Conservation (phyloP, 306 rosid genomes). For the Astragalus glycyphyllos region DNA sequence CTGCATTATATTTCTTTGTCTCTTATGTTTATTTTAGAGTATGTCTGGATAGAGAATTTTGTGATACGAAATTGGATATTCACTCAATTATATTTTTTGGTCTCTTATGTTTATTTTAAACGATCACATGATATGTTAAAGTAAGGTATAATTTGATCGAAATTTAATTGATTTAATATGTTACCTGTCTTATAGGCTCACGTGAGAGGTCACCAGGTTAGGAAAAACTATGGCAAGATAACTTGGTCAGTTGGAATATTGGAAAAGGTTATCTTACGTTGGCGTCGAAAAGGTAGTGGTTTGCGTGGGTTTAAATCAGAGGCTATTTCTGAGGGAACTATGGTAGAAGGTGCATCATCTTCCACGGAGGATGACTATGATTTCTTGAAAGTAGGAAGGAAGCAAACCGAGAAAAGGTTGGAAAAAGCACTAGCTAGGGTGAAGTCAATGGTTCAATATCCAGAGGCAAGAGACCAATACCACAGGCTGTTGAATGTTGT, state of each 20-base stretch:
- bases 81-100: no score
- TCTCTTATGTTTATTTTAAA: no score
- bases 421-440: slow-evolving; percentile 89
- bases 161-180: slow-evolving; percentile 14
- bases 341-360: slow-evolving; percentile 47
- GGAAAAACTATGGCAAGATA: slow-evolving; percentile 68
- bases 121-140: no score
- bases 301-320: slow-evolving; percentile 85
- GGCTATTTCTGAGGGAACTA: slow-evolving; percentile 48
- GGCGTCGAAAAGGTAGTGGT: slow-evolving; percentile 91
- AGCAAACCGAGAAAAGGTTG: slow-evolving; percentile 81
- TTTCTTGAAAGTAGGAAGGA: slow-evolving; percentile 77
- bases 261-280: slow-evolving; percentile 82
- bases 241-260: slow-evolving; percentile 86
- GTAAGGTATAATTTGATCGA: no score
- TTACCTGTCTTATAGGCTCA: slow-evolving; percentile 66
- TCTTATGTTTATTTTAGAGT: no score
- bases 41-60: no score
- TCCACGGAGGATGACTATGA: slow-evolving; percentile 69
- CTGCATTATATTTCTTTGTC: no score
- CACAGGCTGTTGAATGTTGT: slow-evolving; percentile 75
- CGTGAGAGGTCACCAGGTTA: slow-evolving; percentile 91
- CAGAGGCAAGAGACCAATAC: slow-evolving; percentile 91
- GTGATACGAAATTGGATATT: no score
- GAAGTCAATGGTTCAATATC: slow-evolving; percentile 91